phyloP scores from a whole-genome alignment of 2,329 filamentous ascomycete genomes.

The Aspergillus oerlinghausenensis region DNA sequence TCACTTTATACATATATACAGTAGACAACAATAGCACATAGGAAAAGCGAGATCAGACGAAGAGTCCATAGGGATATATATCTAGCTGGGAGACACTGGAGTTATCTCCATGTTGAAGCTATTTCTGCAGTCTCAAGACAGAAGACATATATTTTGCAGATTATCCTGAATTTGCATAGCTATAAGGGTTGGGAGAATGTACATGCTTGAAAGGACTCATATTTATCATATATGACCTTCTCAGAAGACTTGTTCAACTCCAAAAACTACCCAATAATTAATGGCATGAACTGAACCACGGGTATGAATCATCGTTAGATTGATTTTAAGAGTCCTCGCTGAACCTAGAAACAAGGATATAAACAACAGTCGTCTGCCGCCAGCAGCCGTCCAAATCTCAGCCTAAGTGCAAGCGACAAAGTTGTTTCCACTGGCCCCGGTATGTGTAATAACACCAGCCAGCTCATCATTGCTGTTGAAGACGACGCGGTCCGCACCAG shows the following conservation, averaged over 20 bases:
- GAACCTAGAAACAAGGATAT: neutral
- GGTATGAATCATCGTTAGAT: neutral
- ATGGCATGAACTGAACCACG: neutral
- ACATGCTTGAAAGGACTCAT: too few species aligned
- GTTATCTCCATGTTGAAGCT: too few species aligned
- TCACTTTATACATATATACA: too few species aligned
- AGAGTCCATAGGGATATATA: too few species aligned
- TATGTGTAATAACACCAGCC: slow-evolving; percentile 66
- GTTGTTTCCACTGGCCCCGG: slow-evolving; percentile 62
- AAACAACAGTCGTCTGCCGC: neutral
- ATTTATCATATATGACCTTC: too few species aligned
- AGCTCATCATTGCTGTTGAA: slow-evolving; percentile 55
- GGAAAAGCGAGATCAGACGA: too few species aligned
- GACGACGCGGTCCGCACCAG: slow-evolving; percentile 63
- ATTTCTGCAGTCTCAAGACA: too few species aligned
- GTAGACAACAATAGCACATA: too few species aligned
- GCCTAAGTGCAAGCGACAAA: slow-evolving; percentile 57
- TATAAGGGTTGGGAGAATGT: too few species aligned
- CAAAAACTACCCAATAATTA: neutral
- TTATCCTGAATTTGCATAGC: too few species aligned
- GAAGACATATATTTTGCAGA: too few species aligned
- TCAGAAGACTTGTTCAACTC: neutral
- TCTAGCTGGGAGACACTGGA: too few species aligned
- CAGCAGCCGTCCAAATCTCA: neutral
- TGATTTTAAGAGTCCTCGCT: neutral